phyloP scores from a whole-genome alignment of 176 grass and related monocot genomes.

The Oryza meyeriana region DNA sequence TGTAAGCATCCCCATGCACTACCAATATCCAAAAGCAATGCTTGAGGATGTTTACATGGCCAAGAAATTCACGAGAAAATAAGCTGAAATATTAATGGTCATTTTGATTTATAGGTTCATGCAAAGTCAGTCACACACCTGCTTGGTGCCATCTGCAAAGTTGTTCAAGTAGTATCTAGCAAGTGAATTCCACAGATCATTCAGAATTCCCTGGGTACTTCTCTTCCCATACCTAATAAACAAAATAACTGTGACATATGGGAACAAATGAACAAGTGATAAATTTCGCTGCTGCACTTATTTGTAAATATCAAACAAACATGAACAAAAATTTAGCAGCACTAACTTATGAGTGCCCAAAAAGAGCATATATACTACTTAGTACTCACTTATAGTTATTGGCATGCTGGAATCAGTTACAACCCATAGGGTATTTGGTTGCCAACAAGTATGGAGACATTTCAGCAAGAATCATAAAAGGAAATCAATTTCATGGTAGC shows the following conservation, averaged over 20 bases:
- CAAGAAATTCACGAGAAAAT: background rate
- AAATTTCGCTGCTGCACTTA: background rate
- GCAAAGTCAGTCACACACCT: conserved; percentile 46
- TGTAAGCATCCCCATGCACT: background rate
- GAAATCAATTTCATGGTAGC: background rate
- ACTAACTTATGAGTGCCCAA: background rate
- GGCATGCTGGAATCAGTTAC: background rate
- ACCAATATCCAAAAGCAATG: background rate
- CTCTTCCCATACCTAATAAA: conserved; percentile 72
- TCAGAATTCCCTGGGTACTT: conserved; percentile 73
- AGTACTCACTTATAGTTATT: background rate
- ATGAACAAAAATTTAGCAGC: conserved; percentile 1
- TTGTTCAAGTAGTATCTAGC: conserved; percentile 96
- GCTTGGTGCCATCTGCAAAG: conserved; percentile 90
- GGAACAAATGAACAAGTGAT: background rate
- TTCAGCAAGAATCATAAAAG: conserved; percentile 1
- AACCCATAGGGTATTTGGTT: conserved; percentile 7
- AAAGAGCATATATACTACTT: background rate
- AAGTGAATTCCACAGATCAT: conserved; percentile 79
- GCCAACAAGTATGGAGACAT: background rate
- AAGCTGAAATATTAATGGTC: background rate
- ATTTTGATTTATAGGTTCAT: background rate
- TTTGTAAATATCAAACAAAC: background rate
- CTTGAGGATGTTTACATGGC: background rate
- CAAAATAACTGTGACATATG: conserved; percentile 5